A percentile compares a stretch with the other conserved stretches of the same genome.
Conservation (phyloP, 768 basidiomycete species). For the Tulasnella sp. region DNA sequence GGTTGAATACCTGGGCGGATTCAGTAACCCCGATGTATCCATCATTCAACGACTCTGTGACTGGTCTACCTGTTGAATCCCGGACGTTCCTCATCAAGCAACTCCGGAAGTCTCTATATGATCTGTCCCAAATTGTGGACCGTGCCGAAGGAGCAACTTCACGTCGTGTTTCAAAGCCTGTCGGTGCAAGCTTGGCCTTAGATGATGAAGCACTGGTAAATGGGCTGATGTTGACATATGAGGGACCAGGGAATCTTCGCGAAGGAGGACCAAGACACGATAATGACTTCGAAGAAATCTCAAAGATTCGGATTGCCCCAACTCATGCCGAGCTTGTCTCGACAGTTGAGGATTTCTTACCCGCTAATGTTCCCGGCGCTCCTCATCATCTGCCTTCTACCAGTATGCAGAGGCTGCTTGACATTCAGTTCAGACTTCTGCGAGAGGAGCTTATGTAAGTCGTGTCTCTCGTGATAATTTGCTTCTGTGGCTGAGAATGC, state of each 20-base stretch:
- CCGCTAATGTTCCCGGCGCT: constrained; percentile 43
- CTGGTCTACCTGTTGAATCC: constrained; percentile 24
- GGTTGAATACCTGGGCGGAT: constrained; percentile 37
- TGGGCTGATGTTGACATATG: constrained; percentile 33
- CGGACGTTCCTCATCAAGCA: constrained; percentile 31
- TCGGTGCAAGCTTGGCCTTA: constrained; percentile 18
- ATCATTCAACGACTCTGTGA: constrained; percentile 34
- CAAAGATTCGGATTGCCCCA: constrained; percentile 51
- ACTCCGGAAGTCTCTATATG: constrained; percentile 26
- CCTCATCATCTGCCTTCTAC: constrained; percentile 46
- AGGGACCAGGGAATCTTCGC: constrained; percentile 43
- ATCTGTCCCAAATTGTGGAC: constrained; percentile 34
- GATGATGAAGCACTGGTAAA: constrained; percentile 29
- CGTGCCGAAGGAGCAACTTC: constrained; percentile 29
- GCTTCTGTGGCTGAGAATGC: background rate
- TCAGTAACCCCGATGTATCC: constrained; percentile 30
- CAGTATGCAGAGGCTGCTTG: constrained; percentile 53
- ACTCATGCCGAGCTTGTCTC: constrained; percentile 53
- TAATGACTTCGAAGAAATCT: constrained; percentile 47
- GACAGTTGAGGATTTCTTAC: constrained; percentile 40
- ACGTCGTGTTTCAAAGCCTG: background rate
- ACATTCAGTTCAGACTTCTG: constrained; percentile 62
- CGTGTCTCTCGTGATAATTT: background rate
- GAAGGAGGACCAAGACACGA: constrained; percentile 47
- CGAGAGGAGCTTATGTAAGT: constrained; percentile 55